Conservation (phyloP, 2,329 filamentous ascomycete genomes). For the Xylariaceae sp. region DNA sequence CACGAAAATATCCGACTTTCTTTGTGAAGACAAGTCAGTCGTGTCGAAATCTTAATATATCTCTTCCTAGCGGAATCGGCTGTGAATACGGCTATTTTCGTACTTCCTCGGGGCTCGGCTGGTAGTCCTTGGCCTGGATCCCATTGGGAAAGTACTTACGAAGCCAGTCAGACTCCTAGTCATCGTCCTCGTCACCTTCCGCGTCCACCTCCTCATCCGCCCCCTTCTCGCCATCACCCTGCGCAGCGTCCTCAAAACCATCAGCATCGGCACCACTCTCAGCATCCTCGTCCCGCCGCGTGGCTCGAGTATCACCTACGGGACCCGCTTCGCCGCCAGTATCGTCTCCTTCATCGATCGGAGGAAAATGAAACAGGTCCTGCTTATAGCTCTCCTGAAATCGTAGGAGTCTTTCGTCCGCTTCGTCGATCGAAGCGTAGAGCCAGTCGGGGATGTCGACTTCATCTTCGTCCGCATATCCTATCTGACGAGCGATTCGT, state of each 20-base stretch:
- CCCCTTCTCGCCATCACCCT: not conserved
- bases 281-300: not conserved
- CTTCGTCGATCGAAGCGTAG: not conserved
- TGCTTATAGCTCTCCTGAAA: not conserved
- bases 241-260: not conserved
- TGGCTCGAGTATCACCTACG: not conserved
- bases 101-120: too few species aligned
- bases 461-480: not conserved
- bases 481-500: constrained; percentile 39
- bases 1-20: too few species aligned
- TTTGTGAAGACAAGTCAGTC: too few species aligned
- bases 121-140: too few species aligned
- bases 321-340: not conserved
- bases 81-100: too few species aligned
- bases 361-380: not conserved
- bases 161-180: not conserved
- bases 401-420: not conserved
- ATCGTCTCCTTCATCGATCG: not conserved
- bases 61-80: too few species aligned
- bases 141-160: not conserved
- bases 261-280: not conserved
- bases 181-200: not conserved
- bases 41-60: too few species aligned
- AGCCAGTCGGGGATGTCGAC: not conserved
- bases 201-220: not conserved